Base-by-base conservation (phyloP, 73 alveolate genomes). In the Blepharisma japonicum region DNA sequence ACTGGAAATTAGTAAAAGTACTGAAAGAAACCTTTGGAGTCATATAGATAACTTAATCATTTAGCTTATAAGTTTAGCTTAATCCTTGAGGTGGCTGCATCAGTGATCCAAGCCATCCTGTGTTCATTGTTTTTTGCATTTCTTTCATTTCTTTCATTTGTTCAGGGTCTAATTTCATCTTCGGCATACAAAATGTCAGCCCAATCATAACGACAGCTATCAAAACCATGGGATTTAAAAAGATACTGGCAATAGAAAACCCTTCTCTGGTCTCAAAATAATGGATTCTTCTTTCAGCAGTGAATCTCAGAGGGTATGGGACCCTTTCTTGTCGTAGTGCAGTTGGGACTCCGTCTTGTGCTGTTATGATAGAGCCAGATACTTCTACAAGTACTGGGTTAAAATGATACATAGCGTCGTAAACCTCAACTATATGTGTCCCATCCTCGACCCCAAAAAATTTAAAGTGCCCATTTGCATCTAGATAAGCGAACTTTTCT, bases 1-100 rank as follows among this genome's bases (percentile, higher is more conserved):
- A 96, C 87, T 96, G 99, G 99, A 94, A 90, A 83, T 79, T 92
- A 77, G 96, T 96, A 20, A 89, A 93, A 14, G 90, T 89, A 74
- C 81, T 96, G 61, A 96, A 96, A 89, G 94, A 92, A 74, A 83
- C 93, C 76, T 92, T 91, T 84, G 94, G 91, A 54, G 94, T 96
- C 67, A 92, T 81, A 68, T 96, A 89, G 91, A n/a, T 72, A n/a
- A 55, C 42, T 32, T 32, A 32, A 32, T 32, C 42, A 32, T 32
- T 32, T 32, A 32, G 42, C 42, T 32, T 32, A 32, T 32, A 32
- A 32, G 42, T 32, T 32, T 32, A 32, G 42, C 42, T 32, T 32
- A 32, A 32, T 32, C 42, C 42, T 32, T 32, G 42, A 32, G 67
- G 67, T 53, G 74, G 74, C 38, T n/a, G 11, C 74, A 61, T 14